Evolutionary conservation across 257 asterid genomes (phyloP), one percentile per base, ranked within the genome.

Genomic region (Henckelia pumila): DNA sequence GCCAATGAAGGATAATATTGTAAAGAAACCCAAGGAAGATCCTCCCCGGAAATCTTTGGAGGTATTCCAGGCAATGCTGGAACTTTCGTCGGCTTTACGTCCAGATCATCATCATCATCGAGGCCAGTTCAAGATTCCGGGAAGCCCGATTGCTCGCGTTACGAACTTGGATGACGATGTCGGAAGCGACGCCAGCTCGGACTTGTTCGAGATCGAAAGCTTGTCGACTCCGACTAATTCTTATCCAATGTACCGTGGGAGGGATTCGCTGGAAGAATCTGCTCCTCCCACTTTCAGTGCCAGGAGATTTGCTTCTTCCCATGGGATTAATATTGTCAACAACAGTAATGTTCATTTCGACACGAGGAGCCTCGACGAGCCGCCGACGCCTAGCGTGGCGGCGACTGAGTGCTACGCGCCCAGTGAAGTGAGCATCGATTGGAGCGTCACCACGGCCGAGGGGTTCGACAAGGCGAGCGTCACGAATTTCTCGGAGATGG

Each of bases 361-460:
- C 0, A 35, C 84, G 6, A 66, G 80, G 4, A 82, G 88, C 69
- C 50, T 80, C 4, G 89, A 81, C 65, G 95, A 88, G 79, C 89
- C 88, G 6, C 81, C 80, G 17, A 89, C 97, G 7, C 97, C 91
- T 1, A 85, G 89, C 65, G 74, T 84, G 20, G 86, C 91, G 0
- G 83, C 78, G 7, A 84, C 96, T 0, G 98, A 91, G 63, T 85
- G 91, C 56, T 89, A 89, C 73, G 88, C 95, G n/a, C 98, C 96
- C 0, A 91, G 96, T 66, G 98, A 91, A 44, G 89, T 82, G 2
- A 91, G 98, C 74, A 77, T 91, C 3, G 96, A 85, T 73, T 91
- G 98, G 98, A 89, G 96, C 69, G 98, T 91, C 2, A 85, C 95
- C 8, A 91, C 98, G 3, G 98, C 96, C 10, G 97, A 88, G 76